Evolutionary conservation across 164 flowering plant genomes (phyloP), one percentile per base, ranked within the genome.

Genomic region (Berberis thunbergii): DNA sequence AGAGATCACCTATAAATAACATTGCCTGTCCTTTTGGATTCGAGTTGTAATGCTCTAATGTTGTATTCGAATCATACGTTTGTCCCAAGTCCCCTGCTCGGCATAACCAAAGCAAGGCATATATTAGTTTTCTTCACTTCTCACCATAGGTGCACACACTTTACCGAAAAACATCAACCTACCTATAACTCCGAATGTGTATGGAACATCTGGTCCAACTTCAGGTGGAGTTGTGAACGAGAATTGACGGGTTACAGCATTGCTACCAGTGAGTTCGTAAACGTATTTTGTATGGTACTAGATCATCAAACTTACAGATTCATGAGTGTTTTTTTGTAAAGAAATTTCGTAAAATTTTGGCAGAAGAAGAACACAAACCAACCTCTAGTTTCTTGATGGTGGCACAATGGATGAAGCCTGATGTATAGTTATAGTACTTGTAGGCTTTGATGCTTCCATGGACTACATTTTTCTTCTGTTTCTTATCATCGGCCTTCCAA

Each of bases 321-420:
- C 5, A 41, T 2, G 50, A 4, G 2, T 48, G 50, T 6, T 48
- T 11, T 11, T 48, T 11, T 48, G 50, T 6, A 7, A 48, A 48
- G 9, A 6, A 48, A 48, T 6, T 48, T 48, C 3, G 50, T 52
- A 1, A 10, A 52, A 52, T 52, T 4, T 52, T 4, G 9, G n/a
- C 3, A 11, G 13, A 52, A 52, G 12, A 52, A 52, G 10, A 52
- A 52, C 13, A 52, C 10, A 52, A 11, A 72, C 69, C 38, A 46
- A 88, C 97, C 87, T 84, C 64, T 67, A 91, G 68, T 43, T 82
- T 61, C 53, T 56, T 67, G 49, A 91, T 75, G 66, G 79, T 75
- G 71, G 91, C 86, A 41, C 86, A 91, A 59, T 85, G 96, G 70
- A 91, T 85, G 70, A 71, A 86, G 7, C 91, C 97, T 56, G 96